A percentile compares a stretch with the other conserved stretches of the same genome.
Evolutionary conservation across 106 monocot genomes (phyloP).

Genomic region (Gastrodia elata): DNA sequence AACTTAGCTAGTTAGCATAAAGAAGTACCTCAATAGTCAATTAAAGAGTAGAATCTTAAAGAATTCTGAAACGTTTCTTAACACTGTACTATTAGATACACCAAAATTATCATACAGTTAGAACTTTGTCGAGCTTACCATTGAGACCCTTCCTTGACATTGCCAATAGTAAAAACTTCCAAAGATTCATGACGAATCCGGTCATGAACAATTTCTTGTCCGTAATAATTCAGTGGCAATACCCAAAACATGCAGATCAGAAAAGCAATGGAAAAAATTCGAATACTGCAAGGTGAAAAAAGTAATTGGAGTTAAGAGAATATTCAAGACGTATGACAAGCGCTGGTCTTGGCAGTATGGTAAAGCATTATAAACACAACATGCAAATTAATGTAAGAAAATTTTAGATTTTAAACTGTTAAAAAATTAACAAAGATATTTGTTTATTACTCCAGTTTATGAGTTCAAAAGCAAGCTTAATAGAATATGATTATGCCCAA

Average conservation of each 20-base stretch:
- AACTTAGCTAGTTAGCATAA: neutral
- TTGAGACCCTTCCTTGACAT: conserved; percentile 42
- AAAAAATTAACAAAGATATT: neutral
- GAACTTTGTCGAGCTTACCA: conserved; percentile 10
- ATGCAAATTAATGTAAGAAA: neutral
- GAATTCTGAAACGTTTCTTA: neutral
- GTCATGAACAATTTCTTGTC: conserved; percentile 33
- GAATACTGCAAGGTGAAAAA: conserved; percentile 30
- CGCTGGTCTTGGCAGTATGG: neutral
- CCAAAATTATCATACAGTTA: neutral
- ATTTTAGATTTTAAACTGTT: neutral
- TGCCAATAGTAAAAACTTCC: conserved; percentile 57
- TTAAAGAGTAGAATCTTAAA: neutral
- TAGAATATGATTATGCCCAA: neutral
- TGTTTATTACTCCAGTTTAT: neutral
- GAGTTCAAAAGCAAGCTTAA: neutral
- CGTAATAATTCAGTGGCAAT: conserved; percentile 58
- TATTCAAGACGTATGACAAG: neutral
- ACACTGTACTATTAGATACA: neutral
- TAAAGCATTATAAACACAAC: neutral
- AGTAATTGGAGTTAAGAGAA: neutral
- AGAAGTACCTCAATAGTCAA: neutral
- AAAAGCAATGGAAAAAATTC: conserved; percentile 51
- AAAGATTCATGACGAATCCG: conserved; percentile 44
- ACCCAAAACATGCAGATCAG: conserved; percentile 48